Conservation (phyloP, 768 basidiomycete species). For the Agrocybe chaxingu region DNA sequence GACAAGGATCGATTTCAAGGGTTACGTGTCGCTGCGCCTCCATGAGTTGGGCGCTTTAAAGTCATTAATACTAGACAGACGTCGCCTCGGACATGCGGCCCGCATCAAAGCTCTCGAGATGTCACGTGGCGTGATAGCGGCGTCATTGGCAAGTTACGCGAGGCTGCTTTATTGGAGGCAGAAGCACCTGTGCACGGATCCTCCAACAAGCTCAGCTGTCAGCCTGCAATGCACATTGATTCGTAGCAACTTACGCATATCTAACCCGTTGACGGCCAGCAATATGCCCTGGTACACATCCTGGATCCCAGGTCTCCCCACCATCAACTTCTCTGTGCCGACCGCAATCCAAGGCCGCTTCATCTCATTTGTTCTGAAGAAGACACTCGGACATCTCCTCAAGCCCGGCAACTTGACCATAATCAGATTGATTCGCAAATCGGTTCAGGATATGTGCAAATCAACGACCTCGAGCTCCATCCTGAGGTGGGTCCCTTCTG, state of each 20-base stretch:
- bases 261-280: background rate
- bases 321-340: slow-evolving; percentile 63
- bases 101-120: no score
- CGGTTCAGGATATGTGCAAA: slow-evolving; percentile 85
- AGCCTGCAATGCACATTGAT: background rate
- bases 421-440: slow-evolving; percentile 90
- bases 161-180: no score
- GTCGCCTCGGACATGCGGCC: no score
- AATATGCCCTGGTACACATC: slow-evolving; percentile 49
- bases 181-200: no score
- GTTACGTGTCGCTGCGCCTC: no score
- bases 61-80: no score
- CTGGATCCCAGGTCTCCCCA: slow-evolving; percentile 63
- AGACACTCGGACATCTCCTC: slow-evolving; percentile 79
- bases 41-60: no score
- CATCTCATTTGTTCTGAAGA: slow-evolving; percentile 84
- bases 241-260: background rate
- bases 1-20: no score
- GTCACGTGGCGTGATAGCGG: no score
- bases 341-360: slow-evolving; percentile 82
- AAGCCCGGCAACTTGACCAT: slow-evolving; percentile 84
- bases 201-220: no score
- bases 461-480: slow-evolving; percentile 81
- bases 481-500: slow-evolving; percentile 51
- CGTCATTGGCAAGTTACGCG: no score